Base-by-base conservation (phyloP, 805 yeast genomes). In the Yamadazyma olivae region DNA sequence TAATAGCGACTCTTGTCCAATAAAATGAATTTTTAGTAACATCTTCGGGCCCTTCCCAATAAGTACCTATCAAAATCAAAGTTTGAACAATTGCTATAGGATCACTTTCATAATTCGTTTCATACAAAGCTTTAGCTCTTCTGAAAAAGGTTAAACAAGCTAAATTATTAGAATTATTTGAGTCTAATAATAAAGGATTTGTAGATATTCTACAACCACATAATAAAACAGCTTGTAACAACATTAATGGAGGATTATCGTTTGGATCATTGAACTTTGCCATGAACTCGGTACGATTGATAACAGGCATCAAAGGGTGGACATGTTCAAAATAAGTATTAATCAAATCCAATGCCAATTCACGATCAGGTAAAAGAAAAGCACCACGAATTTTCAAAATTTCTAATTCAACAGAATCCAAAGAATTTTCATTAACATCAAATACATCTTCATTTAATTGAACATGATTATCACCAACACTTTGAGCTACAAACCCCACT, bases 41-140 rank as follows among this genome's bases (percentile, higher is more conserved):
- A 46, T 77, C 80, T 45, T 82, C 82, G 7, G 84, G 83, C 2
- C 85, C 81, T 44, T 81, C 90, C 80, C 88, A 79, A 57, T 78
- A 81, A 48, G 80, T 72, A 0, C 84, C 82, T 41, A 85, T 68
- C 19, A 84, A 57, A 16, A 78, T 56, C 25, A 81, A 61, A 0
- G 88, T 70, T 50, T 82, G 89, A 6, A 84, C 67, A 17, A 81
- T 59, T 5, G 75, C 60, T 1, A 81, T 64, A 1, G 84, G 76
- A 49, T 83, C 88, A 21, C 70, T 60, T 57, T 85, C 93, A 45
- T 76, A 75, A 43, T 74, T 75, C 1, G 84, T 74, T 49, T 84
- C 91, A 54, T 75, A 83, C 17, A 86, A 59, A 0, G 88, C 85
- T 59, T 81, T 82, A 3, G 89, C 90, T 13, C 95, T 69, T 45